These are phyloP conservation scores for Calonectria pauciramosa DNA, from an alignment of 2,329 filamentous ascomycete species.

Conservation along the genomic window DNA sequence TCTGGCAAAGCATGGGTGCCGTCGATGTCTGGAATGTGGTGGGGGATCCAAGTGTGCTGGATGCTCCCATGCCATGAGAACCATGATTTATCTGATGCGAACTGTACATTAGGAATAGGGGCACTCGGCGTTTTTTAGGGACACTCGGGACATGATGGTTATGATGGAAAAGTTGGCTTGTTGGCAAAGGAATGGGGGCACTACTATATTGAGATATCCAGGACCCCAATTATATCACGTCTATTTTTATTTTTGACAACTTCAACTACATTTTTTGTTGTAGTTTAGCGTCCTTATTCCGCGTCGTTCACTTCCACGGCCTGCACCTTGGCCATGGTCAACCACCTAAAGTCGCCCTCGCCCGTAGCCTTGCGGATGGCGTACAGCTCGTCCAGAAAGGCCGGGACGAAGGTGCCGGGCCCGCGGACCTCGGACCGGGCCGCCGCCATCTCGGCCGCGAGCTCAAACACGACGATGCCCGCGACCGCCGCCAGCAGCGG, in stretches of 20 bases:
- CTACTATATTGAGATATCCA: not conserved
- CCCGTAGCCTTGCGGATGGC: slow-evolving; percentile 63
- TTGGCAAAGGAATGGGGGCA: not conserved
- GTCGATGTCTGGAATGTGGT: slow-evolving; percentile 46
- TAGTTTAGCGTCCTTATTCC: slow-evolving; percentile 24
- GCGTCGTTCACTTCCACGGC: slow-evolving; percentile 48
- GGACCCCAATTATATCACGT: not conserved
- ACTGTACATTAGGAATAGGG: not conserved
- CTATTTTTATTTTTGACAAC: not conserved
- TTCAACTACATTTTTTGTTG: not conserved
- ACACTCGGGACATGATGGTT: not conserved
- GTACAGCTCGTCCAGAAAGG: slow-evolving; percentile 82
- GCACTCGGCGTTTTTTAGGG: slow-evolving; percentile 3
- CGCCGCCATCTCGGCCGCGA: slow-evolving; percentile 78
- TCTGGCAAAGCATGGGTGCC: slow-evolving; percentile 44
- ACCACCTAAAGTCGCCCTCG: slow-evolving; percentile 64
- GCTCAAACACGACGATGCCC: slow-evolving; percentile 82
- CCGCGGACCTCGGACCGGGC: slow-evolving; percentile 76
- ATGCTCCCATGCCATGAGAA: slow-evolving; percentile 27
- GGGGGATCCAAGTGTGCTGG: slow-evolving; percentile 44
- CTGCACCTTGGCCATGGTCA: slow-evolving; percentile 64
- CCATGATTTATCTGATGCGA: not conserved
- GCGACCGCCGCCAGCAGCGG: slow-evolving; percentile 81
- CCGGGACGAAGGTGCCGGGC: slow-evolving; percentile 88
- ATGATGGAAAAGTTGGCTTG: not conserved